Conservation (phyloP, 768 basidiomycete species). For the Collybiopsis confluens region DNA sequence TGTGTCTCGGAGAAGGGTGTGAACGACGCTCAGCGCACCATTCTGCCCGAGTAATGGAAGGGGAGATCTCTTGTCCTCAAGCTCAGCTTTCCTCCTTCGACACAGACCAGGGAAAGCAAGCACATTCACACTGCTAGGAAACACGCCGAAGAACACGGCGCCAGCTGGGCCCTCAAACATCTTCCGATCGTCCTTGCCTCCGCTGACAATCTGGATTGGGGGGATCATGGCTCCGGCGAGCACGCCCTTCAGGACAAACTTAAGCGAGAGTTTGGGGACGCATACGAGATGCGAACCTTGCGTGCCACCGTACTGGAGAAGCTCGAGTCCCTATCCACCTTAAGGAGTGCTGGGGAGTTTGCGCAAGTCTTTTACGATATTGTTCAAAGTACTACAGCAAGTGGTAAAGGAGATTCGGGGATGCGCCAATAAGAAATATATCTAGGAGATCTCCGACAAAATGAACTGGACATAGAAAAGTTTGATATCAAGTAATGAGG, state of each 20-base stretch:
- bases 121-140: not conserved
- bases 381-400: not conserved
- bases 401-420: no score
- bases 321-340: not conserved
- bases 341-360: not conserved
- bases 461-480: no score
- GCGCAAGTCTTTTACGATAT: not conserved
- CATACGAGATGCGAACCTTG: not conserved
- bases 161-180: not conserved
- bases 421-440: no score
- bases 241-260: not conserved
- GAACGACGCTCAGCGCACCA: no score
- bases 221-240: no score
- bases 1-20: no score
- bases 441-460: no score
- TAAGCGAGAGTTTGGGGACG: not conserved
- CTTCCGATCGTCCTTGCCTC: not conserved
- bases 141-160: not conserved
- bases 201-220: no score
- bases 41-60: no score
- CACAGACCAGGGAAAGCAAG: not conserved
- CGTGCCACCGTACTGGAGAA: not conserved
- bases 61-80: no score
- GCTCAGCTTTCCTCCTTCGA: not conserved
- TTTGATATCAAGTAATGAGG: no score